phyloP scores from a whole-genome alignment of 129 eudicot genomes.

The Flaveria linearis region DNA sequence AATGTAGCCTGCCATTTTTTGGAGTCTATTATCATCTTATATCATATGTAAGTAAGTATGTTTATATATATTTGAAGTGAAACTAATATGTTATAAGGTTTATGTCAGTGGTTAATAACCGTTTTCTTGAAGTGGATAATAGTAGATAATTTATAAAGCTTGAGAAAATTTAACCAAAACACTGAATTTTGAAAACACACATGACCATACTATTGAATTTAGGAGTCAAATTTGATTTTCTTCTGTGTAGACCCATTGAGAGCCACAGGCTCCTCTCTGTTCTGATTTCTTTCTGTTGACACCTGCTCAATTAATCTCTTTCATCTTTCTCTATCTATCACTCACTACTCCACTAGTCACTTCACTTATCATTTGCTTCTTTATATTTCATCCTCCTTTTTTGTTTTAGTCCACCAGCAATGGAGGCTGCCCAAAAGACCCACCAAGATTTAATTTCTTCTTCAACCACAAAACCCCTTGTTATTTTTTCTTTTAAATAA shows the following conservation, averaged over 20 bases:
- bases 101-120: no score
- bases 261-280: neutral
- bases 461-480: neutral
- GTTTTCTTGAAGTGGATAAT: no score
- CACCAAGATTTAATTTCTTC: slow-evolving; percentile 2
- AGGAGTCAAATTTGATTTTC: slow-evolving; percentile 8
- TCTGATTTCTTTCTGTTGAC: neutral
- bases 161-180: no score
- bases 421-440: slow-evolving; percentile 25
- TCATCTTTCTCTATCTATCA: slow-evolving; percentile 4
- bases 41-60: no score
- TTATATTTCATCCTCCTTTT: neutral
- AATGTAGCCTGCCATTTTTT: slow-evolving; percentile 4
- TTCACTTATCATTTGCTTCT: slow-evolving; percentile 15
- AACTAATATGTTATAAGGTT: no score
- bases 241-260: neutral
- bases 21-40: neutral
- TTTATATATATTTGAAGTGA: no score
- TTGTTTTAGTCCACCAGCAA: slow-evolving; percentile 16
- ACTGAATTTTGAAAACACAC: no score
- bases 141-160: no score
- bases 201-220: neutral
- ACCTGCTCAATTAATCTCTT: neutral
- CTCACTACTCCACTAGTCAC: neutral
- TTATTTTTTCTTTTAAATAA: slow-evolving; percentile 10